Evolutionary conservation across 805 yeast species (phyloP).

Genomic region (Jamesozyma spencerorum): DNA sequence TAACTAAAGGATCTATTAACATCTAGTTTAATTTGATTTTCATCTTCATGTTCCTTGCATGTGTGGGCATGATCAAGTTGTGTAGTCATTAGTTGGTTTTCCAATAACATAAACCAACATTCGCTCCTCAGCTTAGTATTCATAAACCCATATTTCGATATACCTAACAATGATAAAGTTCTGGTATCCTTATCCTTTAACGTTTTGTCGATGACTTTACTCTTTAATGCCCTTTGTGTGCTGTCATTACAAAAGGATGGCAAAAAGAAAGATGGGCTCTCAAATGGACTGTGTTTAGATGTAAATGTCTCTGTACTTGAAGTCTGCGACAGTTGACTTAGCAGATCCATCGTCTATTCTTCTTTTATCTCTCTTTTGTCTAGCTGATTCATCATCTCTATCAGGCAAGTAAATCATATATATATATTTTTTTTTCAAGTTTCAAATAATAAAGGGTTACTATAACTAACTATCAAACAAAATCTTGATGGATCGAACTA

Average conservation of each 20-base stretch:
- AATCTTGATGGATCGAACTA: no score
- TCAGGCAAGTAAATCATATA: no score
- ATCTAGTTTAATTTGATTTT: conserved; percentile 71
- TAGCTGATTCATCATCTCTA: no score
- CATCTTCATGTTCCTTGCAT: conserved; percentile 47
- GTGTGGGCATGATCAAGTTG: not conserved
- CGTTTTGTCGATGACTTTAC: conserved; percentile 10
- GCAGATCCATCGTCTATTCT: no score
- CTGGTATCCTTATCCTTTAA: conserved; percentile 10
- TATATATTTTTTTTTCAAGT: no score
- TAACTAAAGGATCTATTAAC: conserved; percentile 58
- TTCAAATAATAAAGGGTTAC: no score
- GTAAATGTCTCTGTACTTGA: conserved; percentile 1
- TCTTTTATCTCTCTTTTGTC: no score
- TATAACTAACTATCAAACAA: no score
- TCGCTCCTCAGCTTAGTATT: conserved; percentile 10
- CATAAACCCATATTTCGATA: conserved; percentile 20
- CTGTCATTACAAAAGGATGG: conserved; percentile 3
- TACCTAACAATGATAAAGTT: conserved; percentile 16
- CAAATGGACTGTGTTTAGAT: not conserved
- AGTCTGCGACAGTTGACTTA: no score
- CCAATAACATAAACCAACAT: conserved; percentile 27
- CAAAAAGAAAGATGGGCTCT: not conserved
- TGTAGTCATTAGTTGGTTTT: conserved; percentile 10
- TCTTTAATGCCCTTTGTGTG: not conserved